phyloP scores from a whole-genome alignment of 345 rosid species.

The Lepidium didymum region DNA sequence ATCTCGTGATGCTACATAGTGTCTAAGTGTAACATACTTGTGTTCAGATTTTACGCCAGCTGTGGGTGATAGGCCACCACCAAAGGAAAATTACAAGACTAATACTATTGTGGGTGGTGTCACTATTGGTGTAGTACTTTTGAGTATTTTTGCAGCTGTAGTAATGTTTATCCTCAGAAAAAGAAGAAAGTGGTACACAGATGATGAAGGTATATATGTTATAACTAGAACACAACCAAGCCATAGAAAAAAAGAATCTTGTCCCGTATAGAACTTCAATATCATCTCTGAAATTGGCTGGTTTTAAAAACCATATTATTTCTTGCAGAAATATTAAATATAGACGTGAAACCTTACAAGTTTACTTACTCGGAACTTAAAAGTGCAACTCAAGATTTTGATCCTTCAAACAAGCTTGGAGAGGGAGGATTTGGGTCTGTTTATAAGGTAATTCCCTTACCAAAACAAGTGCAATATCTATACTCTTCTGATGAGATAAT shows the following conservation, averaged over 20 bases:
- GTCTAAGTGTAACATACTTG: background rate
- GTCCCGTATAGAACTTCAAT: background rate
- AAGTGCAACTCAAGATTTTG: slow-evolving; percentile 22
- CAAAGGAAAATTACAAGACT: background rate
- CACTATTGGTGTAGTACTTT: too few relatives aligned
- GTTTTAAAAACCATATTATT: too few relatives aligned
- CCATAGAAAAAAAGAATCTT: background rate
- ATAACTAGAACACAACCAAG: background rate
- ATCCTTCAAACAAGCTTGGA: too few relatives aligned
- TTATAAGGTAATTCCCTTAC: too few relatives aligned
- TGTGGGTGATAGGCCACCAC: slow-evolving; percentile 38
- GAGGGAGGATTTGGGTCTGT: too few relatives aligned
- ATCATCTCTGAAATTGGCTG: background rate
- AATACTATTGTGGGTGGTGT: background rate
- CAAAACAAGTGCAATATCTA: too few relatives aligned
- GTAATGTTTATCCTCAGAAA: too few relatives aligned
- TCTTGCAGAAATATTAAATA: background rate
- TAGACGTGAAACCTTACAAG: slow-evolving; percentile 9
- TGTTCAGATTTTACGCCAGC: slow-evolving; percentile 49
- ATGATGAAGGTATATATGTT: too few relatives aligned
- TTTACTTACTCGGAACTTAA: slow-evolving; percentile 49
- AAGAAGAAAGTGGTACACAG: too few relatives aligned
- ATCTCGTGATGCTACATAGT: too few relatives aligned
- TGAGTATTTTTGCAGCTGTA: too few relatives aligned
- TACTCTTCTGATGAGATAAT: too few relatives aligned